phyloP scores from a whole-genome alignment of 2,329 filamentous ascomycete genomes.

The Fusarium aywerte region DNA sequence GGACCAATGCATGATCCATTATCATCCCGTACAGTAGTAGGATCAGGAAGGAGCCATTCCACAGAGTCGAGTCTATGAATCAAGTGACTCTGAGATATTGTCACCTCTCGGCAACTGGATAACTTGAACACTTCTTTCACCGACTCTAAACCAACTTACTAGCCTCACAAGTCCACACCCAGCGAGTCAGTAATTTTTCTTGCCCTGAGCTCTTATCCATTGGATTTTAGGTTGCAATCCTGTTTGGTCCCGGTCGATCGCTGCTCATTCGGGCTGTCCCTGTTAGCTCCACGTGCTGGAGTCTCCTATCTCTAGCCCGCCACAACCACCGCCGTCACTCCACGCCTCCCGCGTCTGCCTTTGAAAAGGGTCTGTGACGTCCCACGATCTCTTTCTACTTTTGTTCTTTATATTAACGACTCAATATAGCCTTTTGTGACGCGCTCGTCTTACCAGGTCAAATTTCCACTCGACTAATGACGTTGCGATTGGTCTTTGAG shows the following conservation, averaged over 20 bases:
- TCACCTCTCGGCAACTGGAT: slow-evolving; percentile 4
- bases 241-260: slow-evolving; percentile 39
- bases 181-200: slow-evolving; percentile 12
- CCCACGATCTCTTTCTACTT: slow-evolving; percentile 30
- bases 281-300: slow-evolving; percentile 44
- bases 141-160: not conserved
- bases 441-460: slow-evolving; percentile 10
- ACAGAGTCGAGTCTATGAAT: slow-evolving; percentile 8
- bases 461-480: slow-evolving; percentile 40
- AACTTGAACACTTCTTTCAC: not conserved
- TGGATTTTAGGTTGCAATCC: slow-evolving; percentile 5
- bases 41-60: slow-evolving; percentile 37
- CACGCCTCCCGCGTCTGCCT: slow-evolving; percentile 27
- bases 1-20: slow-evolving; percentile 28
- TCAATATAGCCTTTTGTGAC: slow-evolving; percentile 22
- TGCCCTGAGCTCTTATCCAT: not conserved
- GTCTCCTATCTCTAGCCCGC: slow-evolving; percentile 42
- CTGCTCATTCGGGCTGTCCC: slow-evolving; percentile 40
- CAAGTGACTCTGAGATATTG: slow-evolving; percentile 25
- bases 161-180: not conserved
- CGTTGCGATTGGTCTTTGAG: slow-evolving; percentile 40
- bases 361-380: slow-evolving; percentile 31
- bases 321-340: slow-evolving; percentile 34
- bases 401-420: slow-evolving; percentile 11
- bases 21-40: slow-evolving; percentile 23